Evolutionary conservation across 495 filamentous ascomycete species (phyloP).

Genomic region (Glarea lozoyensis): DNA sequence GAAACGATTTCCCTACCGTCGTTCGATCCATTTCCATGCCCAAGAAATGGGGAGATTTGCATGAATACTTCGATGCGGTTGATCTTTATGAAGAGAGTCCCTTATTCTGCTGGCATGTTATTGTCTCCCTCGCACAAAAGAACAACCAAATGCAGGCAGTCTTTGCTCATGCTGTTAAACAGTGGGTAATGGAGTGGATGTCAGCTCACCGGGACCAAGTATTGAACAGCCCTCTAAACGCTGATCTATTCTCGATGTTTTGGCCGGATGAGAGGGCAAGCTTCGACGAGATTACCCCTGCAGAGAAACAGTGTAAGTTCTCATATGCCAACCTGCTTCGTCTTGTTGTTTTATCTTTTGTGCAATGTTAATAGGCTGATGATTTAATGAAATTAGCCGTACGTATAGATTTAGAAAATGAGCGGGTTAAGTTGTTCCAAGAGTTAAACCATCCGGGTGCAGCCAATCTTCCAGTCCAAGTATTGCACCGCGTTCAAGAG

Average conservation of each 20-base stretch:
- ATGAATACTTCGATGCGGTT: constrained; percentile 41
- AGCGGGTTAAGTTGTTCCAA: too few species aligned
- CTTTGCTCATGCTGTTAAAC: constrained; percentile 3
- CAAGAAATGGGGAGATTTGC: constrained; percentile 26
- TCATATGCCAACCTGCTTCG: not conserved
- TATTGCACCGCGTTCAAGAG: not conserved
- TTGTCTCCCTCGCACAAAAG: constrained; percentile 11
- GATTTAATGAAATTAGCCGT: too few species aligned
- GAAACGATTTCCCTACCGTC: constrained; percentile 20
- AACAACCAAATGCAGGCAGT: not conserved
- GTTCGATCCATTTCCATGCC: constrained; percentile 15
- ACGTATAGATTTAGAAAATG: too few species aligned
- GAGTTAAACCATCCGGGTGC: not conserved
- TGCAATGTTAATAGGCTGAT: too few species aligned
- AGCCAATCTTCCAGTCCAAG: not conserved
- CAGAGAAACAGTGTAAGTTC: not conserved
- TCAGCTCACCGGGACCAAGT: not conserved
- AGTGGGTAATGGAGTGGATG: constrained; percentile 9
- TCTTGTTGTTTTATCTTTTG: not conserved
- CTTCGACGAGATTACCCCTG: not conserved
- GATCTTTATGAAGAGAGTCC: constrained; percentile 38
- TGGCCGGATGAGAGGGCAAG: not conserved
- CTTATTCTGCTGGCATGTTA: constrained; percentile 33
- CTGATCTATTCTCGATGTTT: constrained; percentile 2
- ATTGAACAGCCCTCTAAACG: not conserved